These are phyloP conservation scores for Brassica incana DNA, from an alignment of 345 rosid species.

Conservation along the genomic window DNA sequence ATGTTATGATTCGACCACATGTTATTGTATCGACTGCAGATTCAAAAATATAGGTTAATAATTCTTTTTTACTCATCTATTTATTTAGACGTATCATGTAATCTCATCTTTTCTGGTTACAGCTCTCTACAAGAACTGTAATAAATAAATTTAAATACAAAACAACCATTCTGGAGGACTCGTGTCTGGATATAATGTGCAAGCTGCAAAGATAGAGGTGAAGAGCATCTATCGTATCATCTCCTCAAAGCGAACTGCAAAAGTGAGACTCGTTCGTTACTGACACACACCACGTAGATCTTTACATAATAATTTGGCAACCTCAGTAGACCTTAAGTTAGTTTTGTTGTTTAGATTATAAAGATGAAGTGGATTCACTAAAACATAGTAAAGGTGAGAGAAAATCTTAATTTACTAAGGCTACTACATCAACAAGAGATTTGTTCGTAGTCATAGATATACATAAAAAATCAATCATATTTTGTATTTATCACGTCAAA, in stretches of 20 bases:
- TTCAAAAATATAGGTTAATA: conserved; percentile 14
- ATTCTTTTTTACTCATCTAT: conserved; percentile 2
- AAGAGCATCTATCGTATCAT: conserved; percentile 14
- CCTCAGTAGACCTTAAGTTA: neutral
- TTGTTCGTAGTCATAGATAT: neutral
- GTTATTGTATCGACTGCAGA: neutral
- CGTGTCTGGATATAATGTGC: conserved; percentile 29
- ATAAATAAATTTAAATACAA: neutral
- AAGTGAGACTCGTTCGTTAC: conserved; percentile 9
- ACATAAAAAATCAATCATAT: neutral
- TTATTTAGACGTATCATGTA: conserved; percentile 14
- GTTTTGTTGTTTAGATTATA: neutral
- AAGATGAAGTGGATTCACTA: neutral
- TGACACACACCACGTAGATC: neutral
- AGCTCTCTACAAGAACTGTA: conserved; percentile 11
- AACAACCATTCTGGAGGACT: conserved; percentile 14
- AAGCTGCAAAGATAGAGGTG: conserved; percentile 7
- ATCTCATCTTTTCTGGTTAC: conserved; percentile 11
- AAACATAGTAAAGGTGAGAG: neutral
- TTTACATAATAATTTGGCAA: neutral
- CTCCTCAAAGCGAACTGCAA: conserved; percentile 15
- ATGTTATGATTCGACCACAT: conserved; percentile 20
- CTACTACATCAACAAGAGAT: neutral
- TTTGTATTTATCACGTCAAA: neutral
- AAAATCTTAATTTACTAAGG: neutral